phyloP scores from a whole-genome alignment of 2,329 filamentous ascomycete species.

The Phyllosticta ampelicida region DNA sequence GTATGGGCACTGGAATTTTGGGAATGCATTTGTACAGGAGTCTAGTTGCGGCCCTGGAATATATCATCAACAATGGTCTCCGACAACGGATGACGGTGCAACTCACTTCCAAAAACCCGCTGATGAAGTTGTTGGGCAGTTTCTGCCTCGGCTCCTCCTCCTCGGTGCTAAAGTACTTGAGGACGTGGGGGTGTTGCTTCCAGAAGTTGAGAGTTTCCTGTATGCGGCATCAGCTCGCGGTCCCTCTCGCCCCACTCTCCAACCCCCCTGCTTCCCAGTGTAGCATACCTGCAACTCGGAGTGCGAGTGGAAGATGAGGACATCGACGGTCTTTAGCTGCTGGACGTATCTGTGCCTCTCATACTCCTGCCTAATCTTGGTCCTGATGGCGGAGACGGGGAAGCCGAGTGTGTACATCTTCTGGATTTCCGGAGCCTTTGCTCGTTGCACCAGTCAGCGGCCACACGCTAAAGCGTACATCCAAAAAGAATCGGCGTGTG shows the following conservation, averaged over 20 bases:
- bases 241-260: background rate
- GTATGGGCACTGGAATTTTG: conserved; percentile 17
- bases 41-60: conserved; percentile 12
- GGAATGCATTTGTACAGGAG: conserved; percentile 26
- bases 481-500: background rate
- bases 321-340: conserved; percentile 78
- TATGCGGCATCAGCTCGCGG: conserved; percentile 1
- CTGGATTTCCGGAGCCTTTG: conserved; percentile 88
- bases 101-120: conserved; percentile 84
- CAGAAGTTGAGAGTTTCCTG: conserved; percentile 99
- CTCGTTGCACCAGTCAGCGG: background rate
- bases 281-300: conserved; percentile 76
- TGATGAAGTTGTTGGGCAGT: conserved; percentile 83
- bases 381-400: conserved; percentile 76
- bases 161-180: conserved; percentile 93
- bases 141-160: conserved; percentile 68
- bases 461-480: background rate
- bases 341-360: conserved; percentile 90
- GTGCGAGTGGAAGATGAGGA: conserved; percentile 82
- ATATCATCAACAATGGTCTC: conserved; percentile 1
- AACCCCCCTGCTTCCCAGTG: background rate
- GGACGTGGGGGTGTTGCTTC: conserved; percentile 92
- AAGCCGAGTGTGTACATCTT: conserved; percentile 92
- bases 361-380: conserved; percentile 92
- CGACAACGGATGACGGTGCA: background rate